A percentile compares a stretch with the other conserved stretches of the same genome.
Evolutionary conservation across 495 filamentous ascomycete genomes (phyloP).

Genomic region (Neurospora africana): DNA sequence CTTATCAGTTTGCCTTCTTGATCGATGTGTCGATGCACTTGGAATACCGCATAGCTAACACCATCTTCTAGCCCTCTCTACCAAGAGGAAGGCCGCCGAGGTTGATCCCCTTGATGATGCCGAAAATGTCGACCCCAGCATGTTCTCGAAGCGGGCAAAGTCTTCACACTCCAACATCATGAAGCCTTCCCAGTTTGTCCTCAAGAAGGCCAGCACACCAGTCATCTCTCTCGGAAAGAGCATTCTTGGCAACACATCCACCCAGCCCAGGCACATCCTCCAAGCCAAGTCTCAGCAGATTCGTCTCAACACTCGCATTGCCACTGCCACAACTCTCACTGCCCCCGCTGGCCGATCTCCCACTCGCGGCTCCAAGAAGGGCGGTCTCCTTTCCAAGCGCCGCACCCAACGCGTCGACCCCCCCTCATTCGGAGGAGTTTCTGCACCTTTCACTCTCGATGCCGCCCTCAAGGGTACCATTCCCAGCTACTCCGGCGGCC

Average conservation of each 20-base stretch:
- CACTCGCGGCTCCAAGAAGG: constrained; percentile 37
- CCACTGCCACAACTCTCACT: constrained; percentile 35
- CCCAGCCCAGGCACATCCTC: constrained; percentile 28
- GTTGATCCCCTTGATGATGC: constrained; percentile 44
- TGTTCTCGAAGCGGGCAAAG: constrained; percentile 62
- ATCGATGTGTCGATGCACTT: neutral
- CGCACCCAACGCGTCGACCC: constrained; percentile 54
- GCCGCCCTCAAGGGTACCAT: constrained; percentile 64
- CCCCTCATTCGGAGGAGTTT: constrained; percentile 30
- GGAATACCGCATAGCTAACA: constrained; percentile 3
- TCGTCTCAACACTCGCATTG: constrained; percentile 29
- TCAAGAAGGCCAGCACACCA: constrained; percentile 29
- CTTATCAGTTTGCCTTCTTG: neutral
- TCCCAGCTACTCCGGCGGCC: constrained; percentile 36
- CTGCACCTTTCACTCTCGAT: constrained; percentile 64
- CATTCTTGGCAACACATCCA: constrained; percentile 19
- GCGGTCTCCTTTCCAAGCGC: constrained; percentile 51
- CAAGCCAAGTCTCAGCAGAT: constrained; percentile 37
- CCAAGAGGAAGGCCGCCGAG: constrained; percentile 38
- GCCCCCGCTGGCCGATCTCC: constrained; percentile 55
- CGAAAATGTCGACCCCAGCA: constrained; percentile 72
- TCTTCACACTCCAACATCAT: constrained; percentile 37
- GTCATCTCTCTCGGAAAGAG: constrained; percentile 14
- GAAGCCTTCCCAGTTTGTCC: constrained; percentile 35
- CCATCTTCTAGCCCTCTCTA: constrained; percentile 24